Percentiles rank a stretch among this genome's conserved stretches.
Evolutionary conservation across 2,329 filamentous ascomycete genomes (phyloP).

Genomic region (Chaetomium olivaceum): DNA sequence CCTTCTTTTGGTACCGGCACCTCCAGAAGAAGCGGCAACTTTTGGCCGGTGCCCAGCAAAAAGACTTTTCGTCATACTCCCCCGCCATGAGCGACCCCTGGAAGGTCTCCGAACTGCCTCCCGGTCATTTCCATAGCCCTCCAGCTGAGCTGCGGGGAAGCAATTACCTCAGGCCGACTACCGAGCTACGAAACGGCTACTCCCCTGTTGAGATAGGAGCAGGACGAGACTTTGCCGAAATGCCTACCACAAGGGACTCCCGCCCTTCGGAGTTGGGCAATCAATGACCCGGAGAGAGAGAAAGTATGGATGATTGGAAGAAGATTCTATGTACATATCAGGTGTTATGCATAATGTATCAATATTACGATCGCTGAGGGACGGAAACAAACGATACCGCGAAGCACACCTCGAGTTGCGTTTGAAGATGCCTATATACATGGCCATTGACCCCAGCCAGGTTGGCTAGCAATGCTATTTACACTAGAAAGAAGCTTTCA

Average conservation of each 20-base stretch:
- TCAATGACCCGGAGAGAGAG: background rate
- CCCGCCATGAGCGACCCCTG: background rate
- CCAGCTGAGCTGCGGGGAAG: background rate
- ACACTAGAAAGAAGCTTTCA: background rate
- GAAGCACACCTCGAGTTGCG: background rate
- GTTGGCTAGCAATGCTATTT: background rate
- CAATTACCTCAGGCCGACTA: background rate
- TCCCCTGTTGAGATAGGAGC: background rate
- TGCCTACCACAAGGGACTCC: background rate
- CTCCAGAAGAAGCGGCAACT: slow-evolving; percentile 1
- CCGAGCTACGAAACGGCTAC: background rate
- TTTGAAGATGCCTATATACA: background rate
- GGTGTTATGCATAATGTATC: background rate
- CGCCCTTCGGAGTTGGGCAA: background rate
- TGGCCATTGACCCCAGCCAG: background rate
- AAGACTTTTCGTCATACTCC: background rate
- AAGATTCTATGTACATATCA: background rate
- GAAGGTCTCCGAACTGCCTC: background rate
- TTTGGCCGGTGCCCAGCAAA: background rate
- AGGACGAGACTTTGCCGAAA: background rate
- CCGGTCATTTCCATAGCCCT: background rate
- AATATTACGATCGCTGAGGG: background rate
- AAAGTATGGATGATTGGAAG: background rate
- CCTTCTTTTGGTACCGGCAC: slow-evolving; percentile 3
- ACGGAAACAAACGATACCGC: no score